Percentiles rank a stretch among this genome's conserved stretches.
Conservation (phyloP, 2,329 filamentous ascomycete genomes). For the Dactylonectria macrodidyma region DNA sequence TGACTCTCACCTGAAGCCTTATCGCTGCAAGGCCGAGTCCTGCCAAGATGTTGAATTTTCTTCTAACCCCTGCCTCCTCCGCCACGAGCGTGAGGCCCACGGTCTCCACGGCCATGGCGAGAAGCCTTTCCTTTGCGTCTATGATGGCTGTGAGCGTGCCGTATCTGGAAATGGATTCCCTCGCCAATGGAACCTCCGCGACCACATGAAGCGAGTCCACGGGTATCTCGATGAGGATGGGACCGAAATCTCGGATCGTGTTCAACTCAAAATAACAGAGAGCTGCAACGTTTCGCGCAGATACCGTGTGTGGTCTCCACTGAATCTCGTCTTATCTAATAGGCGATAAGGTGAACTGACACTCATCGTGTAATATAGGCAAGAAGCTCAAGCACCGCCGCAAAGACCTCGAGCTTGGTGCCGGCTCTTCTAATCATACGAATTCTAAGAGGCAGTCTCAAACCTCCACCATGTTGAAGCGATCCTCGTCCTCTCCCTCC, state of each 20-base stretch:
- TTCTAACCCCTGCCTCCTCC: slow-evolving; percentile 93
- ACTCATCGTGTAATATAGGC: slow-evolving; percentile 64
- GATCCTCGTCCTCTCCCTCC: slow-evolving; percentile 43
- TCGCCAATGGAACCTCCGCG: slow-evolving; percentile 61
- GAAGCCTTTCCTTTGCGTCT: slow-evolving; percentile 91
- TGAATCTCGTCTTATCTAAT: slow-evolving; percentile 10
- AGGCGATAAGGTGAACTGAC: slow-evolving; percentile 32
- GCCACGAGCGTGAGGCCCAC: slow-evolving; percentile 95
- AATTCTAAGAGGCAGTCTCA: slow-evolving; percentile 50
- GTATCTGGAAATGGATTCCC: slow-evolving; percentile 83
- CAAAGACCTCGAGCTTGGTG: slow-evolving; percentile 86
- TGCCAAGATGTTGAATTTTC: slow-evolving; percentile 93
- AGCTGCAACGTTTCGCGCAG: slow-evolving; percentile 98
- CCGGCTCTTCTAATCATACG: slow-evolving; percentile 69
- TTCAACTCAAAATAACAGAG: slow-evolving; percentile 93
- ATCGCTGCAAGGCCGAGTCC: slow-evolving; percentile 88
- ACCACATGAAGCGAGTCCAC: slow-evolving; percentile 86
- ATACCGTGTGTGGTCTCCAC: slow-evolving; percentile 78
- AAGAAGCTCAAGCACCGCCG: slow-evolving; percentile 94
- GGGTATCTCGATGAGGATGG: slow-evolving; percentile 97
- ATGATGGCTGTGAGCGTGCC: slow-evolving; percentile 88
- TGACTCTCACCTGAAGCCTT: slow-evolving; percentile 96
- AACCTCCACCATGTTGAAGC: slow-evolving; percentile 51
- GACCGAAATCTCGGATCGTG: slow-evolving; percentile 98
- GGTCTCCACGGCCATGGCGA: slow-evolving; percentile 95